Conservation (phyloP, 2,329 filamentous ascomycete species). For the Claviceps digitariae region DNA sequence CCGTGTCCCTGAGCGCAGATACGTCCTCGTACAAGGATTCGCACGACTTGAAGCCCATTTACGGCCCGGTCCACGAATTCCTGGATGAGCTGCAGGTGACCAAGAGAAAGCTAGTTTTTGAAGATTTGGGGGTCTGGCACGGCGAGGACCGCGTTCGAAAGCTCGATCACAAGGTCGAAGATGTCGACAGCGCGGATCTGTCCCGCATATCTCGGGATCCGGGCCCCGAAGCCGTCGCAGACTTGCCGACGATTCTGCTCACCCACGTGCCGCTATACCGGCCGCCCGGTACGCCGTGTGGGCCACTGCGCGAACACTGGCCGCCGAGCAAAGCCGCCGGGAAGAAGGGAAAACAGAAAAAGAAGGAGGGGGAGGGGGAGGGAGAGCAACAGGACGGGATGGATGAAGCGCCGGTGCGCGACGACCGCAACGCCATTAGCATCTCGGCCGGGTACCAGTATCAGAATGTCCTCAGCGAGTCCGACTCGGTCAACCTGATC, state of each 20-base stretch:
- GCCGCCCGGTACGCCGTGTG: constrained; percentile 70
- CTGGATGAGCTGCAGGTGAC: constrained; percentile 49
- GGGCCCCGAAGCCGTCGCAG: constrained; percentile 31
- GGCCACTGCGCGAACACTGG: constrained; percentile 71
- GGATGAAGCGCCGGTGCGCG: constrained; percentile 10
- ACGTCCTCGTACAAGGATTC: constrained; percentile 36
- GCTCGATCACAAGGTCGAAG: constrained; percentile 47
- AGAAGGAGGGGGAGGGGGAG: neutral
- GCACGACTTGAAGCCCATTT: constrained; percentile 49
- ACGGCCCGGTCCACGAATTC: constrained; percentile 64
- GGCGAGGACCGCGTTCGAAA: constrained; percentile 42
- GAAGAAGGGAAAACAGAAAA: constrained; percentile 7
- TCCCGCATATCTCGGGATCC: constrained; percentile 21
- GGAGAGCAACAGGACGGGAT: constrained; percentile 31
- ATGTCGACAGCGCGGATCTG: constrained; percentile 32
- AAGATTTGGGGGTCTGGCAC: constrained; percentile 52
- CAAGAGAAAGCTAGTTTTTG: constrained; percentile 54
- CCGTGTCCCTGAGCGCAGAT: constrained; percentile 70
- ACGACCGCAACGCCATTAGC: constrained; percentile 58
- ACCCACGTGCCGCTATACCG: constrained; percentile 87
- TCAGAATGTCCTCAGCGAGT: constrained; percentile 76
- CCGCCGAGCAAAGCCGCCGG: constrained; percentile 49
- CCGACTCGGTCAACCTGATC: constrained; percentile 63
- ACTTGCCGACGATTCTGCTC: constrained; percentile 77
- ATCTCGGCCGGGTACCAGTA: constrained; percentile 83